Base-by-base conservation (phyloP, 1,284 basidiomycete genomes). In the Trichosporon faecale region DNA sequence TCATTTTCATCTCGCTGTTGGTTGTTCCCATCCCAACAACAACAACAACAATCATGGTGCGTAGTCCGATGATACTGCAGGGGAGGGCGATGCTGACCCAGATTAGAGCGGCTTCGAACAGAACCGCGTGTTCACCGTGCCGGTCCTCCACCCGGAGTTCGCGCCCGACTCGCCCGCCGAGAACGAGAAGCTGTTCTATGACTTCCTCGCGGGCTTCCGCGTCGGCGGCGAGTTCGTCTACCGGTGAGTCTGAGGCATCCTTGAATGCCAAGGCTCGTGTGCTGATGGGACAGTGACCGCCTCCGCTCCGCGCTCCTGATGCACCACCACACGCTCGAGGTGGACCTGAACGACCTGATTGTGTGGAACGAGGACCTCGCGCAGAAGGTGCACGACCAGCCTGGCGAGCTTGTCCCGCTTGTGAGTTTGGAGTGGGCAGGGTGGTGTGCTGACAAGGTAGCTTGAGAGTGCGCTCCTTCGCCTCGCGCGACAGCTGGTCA, bases 341-440 rank as follows among this genome's bases (percentile, higher is more conserved):
- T 99, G 23, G 93, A 97, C 82, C 87, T 99, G 74, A 89, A 91
- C 64, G 94, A 99, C 84, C 84, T 99, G 61, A 89, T 91, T 73
- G 86, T 96, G 25, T 99, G 91, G 87, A 95, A 95, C 78, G 94
- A 97, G 76, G 93, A 96, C 79, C 86, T 99, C 21, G 94, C 94
- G 0, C 93, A 96, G 80, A 89, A 89, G 29, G 90, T 98, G 68
- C 92, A 97, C 78, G 92, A 95, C 75, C 87, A 87, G 75, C 97
- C 97, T 2, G 89, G 91, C 23, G 97, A 98, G 74, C 88, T 96
- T 70, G 85, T 99, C 52, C 94, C 95, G 25, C 83, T 97, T 76
- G 95, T 97, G 71, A 72, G 86, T 81, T 35, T 44, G 35, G n/a
- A 1, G n/a, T 52, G 25, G 25, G 14, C 21, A 6, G 21, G 61